Evolutionary conservation across 2,329 filamentous ascomycete genomes (phyloP).

Genomic region (Calonectria pteridis): DNA sequence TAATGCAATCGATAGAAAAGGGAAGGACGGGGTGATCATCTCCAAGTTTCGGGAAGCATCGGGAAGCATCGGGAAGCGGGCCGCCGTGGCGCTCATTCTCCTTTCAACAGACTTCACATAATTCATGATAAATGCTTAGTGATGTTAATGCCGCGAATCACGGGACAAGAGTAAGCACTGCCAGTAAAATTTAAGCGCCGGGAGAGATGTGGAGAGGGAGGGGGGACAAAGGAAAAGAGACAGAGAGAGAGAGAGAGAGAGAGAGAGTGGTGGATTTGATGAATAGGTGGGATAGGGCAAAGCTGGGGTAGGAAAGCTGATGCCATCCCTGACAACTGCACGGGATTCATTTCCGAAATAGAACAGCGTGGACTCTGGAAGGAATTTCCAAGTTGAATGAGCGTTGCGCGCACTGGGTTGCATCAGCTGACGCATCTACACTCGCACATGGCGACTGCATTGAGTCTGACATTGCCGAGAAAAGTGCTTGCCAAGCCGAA

Average conservation of each 20-base stretch:
- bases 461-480: constrained; percentile 9
- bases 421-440: neutral
- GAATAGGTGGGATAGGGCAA: neutral
- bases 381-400: neutral
- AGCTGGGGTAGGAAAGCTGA: constrained; percentile 6
- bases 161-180: neutral
- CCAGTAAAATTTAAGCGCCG: constrained; percentile 21
- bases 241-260: too few species aligned
- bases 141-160: constrained; percentile 9
- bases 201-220: constrained; percentile 6
- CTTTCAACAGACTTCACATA: constrained; percentile 1
- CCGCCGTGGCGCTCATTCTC: neutral
- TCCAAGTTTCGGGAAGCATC: neutral
- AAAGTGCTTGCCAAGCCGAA: neutral
- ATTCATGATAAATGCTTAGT: neutral
- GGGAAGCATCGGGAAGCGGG: constrained; percentile 12
- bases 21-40: neutral
- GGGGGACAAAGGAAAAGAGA: neutral
- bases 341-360: neutral
- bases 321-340: neutral
- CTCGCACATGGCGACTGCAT: neutral
- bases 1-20: neutral
- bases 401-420: neutral
- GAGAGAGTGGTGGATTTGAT: neutral
- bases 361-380: neutral